phyloP scores from a whole-genome alignment of 768 basidiomycete genomes.

The Lentinula guzmanii region DNA sequence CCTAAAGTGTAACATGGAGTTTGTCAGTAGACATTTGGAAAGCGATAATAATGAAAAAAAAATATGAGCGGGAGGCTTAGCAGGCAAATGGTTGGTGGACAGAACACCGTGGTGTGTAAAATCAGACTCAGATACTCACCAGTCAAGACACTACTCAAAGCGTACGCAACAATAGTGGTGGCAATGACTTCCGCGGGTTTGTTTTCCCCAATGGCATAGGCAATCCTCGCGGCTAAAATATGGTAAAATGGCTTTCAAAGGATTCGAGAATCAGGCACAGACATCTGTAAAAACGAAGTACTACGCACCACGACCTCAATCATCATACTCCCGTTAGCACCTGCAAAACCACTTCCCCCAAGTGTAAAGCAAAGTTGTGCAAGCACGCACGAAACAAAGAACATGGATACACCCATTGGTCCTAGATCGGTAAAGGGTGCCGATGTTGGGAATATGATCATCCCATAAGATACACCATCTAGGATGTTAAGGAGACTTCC shows the following conservation, averaged over 20 bases:
- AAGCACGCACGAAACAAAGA: constrained; percentile 69
- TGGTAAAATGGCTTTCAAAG: constrained; percentile 84
- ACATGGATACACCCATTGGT: constrained; percentile 91
- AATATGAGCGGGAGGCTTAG: not conserved
- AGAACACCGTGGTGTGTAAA: not conserved
- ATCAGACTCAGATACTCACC: constrained; percentile 36
- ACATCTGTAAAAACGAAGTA: not conserved
- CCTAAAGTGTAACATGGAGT: constrained; percentile 29
- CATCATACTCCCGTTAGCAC: constrained; percentile 96
- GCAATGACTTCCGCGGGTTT: constrained; percentile 72
- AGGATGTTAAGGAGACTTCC: constrained; percentile 85
- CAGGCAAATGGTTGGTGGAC: not conserved
- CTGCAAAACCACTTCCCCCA: constrained; percentile 85
- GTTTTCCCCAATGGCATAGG: constrained; percentile 62
- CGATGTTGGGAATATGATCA: constrained; percentile 90
- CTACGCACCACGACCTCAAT: constrained; percentile 86
- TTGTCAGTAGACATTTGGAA: too few relatives aligned
- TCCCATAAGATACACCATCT: constrained; percentile 94
- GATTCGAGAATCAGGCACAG: not conserved
- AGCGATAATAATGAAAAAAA: too few relatives aligned
- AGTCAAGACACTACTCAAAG: constrained; percentile 82
- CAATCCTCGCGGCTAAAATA: constrained; percentile 77
- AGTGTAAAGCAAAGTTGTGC: constrained; percentile 61
- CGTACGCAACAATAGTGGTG: constrained; percentile 86
- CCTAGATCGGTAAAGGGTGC: constrained; percentile 78